phyloP scores from a whole-genome alignment of 305 asterid genomes.

The Solanum chacoense region DNA sequence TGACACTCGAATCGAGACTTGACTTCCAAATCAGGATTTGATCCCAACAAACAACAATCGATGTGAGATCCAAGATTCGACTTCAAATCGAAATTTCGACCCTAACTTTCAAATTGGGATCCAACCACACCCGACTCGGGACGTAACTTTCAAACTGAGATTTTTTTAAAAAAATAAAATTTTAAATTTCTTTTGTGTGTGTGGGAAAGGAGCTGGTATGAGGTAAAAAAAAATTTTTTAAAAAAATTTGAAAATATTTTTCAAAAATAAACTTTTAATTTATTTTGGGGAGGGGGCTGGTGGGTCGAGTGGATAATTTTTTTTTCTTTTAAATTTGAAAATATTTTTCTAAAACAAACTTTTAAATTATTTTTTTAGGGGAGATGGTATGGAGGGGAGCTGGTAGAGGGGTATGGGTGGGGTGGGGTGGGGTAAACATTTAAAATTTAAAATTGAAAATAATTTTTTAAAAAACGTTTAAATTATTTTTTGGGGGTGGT shows the following conservation, averaged over 20 bases:
- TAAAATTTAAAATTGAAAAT: too few species aligned
- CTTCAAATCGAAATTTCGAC: neutral
- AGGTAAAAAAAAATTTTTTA: too few species aligned
- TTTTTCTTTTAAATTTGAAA: too few species aligned
- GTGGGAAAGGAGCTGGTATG: neutral
- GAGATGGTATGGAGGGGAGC: neutral
- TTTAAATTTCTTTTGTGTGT: neutral
- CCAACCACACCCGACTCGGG: neutral
- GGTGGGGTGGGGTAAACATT: neutral
- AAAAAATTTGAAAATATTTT: too few species aligned
- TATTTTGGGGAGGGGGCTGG: neutral
- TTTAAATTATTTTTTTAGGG: too few species aligned
- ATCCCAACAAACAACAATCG: neutral
- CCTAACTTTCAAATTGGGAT: neutral
- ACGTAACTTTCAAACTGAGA: neutral
- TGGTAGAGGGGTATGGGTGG: neutral
- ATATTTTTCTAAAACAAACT: neutral
- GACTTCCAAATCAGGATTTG: neutral
- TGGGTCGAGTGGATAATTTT: neutral
- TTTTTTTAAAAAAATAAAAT: too few species aligned
- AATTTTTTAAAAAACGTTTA: too few species aligned
- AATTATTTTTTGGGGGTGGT: neutral
- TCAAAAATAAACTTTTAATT: too few species aligned
- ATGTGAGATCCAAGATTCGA: neutral
- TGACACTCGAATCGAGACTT: neutral